Percentiles rank a stretch among this genome's conserved stretches.
phyloP scores from a whole-genome alignment of 108 stramenopile species.

The Licmophora abbreviata region DNA sequence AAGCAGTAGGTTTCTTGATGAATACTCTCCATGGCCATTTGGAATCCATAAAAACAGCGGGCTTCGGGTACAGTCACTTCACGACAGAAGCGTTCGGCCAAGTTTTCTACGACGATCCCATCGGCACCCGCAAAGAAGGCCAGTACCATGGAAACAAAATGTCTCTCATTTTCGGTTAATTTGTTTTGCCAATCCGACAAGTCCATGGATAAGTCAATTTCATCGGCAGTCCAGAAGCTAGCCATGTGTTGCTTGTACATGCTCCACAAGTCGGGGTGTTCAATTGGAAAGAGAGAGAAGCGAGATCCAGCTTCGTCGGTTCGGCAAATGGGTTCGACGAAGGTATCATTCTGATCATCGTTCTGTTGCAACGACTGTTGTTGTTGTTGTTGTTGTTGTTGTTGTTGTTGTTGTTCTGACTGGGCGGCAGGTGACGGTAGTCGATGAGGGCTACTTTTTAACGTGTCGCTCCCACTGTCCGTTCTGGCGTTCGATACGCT shows the following conservation, averaged over 20 bases:
- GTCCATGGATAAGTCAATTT: conserved; percentile 92
- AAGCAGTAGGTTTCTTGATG: conserved; percentile 87
- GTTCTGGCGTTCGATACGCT: no score
- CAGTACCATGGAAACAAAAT: conserved; percentile 80
- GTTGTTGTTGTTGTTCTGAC: no score
- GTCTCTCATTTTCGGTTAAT: conserved; percentile 73
- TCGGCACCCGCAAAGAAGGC: conserved; percentile 89
- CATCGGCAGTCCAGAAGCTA: conserved; percentile 97
- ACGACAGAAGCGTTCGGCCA: conserved; percentile 74
- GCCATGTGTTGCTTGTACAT: conserved; percentile 98
- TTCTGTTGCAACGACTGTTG: background rate
- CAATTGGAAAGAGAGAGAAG: conserved; percentile 88
- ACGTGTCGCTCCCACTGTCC: no score
- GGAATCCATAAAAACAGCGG: conserved; percentile 89
- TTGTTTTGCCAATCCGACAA: conserved; percentile 85
- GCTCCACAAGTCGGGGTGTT: conserved; percentile 85
- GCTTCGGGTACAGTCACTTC: conserved; percentile 88
- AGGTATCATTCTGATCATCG: no score
- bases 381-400: no score
- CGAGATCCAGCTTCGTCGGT: conserved; percentile 67
- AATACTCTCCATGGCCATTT: conserved; percentile 91
- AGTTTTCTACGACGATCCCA: conserved; percentile 86
- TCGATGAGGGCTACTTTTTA: no score
- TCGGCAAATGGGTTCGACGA: conserved; percentile 70
- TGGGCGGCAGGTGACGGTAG: no score